phyloP scores from a whole-genome alignment of 1,284 basidiomycete species.

The Takashimella tepidaria region DNA sequence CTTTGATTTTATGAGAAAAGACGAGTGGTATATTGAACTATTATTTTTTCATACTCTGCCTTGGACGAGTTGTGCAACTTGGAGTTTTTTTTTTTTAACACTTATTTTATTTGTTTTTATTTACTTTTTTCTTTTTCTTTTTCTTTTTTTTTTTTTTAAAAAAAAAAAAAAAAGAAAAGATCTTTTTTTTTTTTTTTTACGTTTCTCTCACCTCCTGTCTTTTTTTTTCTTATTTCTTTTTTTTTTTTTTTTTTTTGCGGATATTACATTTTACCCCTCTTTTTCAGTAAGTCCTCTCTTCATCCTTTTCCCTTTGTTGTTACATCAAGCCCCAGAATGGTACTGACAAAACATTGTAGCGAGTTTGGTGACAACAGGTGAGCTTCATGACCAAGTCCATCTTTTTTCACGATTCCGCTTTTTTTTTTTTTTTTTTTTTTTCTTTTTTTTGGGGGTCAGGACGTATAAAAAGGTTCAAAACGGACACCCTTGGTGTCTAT shows the following conservation, averaged over 20 bases:
- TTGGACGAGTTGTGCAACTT: not conserved
- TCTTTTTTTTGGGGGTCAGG: too few relatives aligned
- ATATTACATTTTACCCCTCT: too few relatives aligned
- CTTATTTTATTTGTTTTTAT: not conserved
- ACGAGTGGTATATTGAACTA: not conserved
- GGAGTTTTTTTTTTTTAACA: not conserved
- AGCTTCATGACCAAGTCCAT: slow-evolving; percentile 1
- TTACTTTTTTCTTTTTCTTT: not conserved
- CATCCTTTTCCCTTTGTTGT: not conserved
- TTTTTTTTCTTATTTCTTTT: too few relatives aligned
- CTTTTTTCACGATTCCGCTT: not conserved
- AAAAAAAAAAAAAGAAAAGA: too few relatives aligned
- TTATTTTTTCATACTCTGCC: not conserved
- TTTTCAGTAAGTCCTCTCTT: slow-evolving; percentile 59
- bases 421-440: not conserved
- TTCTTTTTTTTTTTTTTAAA: not conserved
- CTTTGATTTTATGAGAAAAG: too few relatives aligned
- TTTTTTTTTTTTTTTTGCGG: too few relatives aligned
- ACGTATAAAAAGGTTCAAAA: too few relatives aligned
- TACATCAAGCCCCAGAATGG: not conserved
- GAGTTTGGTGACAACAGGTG: slow-evolving; percentile 60
- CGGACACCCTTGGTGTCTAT: too few relatives aligned
- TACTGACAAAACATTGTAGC: slow-evolving; percentile 47
- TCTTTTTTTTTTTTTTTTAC: too few relatives aligned
- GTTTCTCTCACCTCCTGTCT: too few relatives aligned